Conservation (phyloP, 2,329 filamentous ascomycete species). For the Fusarium scirpi region DNA sequence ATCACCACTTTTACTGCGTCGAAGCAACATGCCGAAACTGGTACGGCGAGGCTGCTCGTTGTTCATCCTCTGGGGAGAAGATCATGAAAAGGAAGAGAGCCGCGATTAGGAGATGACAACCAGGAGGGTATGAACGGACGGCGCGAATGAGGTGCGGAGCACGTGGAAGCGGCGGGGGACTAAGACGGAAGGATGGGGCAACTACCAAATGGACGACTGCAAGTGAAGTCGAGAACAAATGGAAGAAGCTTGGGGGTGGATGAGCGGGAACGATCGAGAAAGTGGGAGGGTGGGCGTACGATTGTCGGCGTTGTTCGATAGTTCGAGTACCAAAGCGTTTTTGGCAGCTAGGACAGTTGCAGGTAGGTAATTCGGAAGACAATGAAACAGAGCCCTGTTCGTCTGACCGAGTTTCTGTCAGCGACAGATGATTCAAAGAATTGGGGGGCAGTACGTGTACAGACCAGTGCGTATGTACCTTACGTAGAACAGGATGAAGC, state of each 20-base stretch:
- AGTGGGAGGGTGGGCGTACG: conserved; percentile 22
- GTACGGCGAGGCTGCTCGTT: conserved; percentile 51
- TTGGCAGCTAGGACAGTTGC: conserved; percentile 16
- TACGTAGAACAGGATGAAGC: conserved; percentile 5
- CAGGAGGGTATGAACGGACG: conserved; percentile 35
- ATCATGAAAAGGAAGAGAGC: conserved; percentile 45
- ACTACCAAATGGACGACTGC: conserved; percentile 21
- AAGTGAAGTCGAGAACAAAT: conserved; percentile 36
- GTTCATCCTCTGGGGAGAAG: conserved; percentile 49
- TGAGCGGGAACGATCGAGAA: conserved; percentile 31
- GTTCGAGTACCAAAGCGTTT: conserved; percentile 24
- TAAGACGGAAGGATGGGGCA: conserved; percentile 32
- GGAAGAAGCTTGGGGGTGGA: conserved; percentile 22
- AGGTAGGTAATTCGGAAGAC: conserved; percentile 6
- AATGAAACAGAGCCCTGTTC: conserved; percentile 5
- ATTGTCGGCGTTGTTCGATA: conserved; percentile 23
- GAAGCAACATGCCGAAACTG: conserved; percentile 70
- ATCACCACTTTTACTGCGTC: conserved; percentile 76
- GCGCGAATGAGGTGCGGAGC: conserved; percentile 40
- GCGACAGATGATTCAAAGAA: conserved; percentile 13
- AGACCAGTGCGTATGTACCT: neutral
- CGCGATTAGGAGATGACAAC: conserved; percentile 31
- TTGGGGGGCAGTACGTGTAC: conserved; percentile 2
- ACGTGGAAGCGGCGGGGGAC: conserved; percentile 39
- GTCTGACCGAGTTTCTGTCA: conserved; percentile 15